A percentile compares a stretch with the other conserved stretches of the same genome.
Conservation (phyloP, 495 filamentous ascomycete species). For the Daldinia decipiens region DNA sequence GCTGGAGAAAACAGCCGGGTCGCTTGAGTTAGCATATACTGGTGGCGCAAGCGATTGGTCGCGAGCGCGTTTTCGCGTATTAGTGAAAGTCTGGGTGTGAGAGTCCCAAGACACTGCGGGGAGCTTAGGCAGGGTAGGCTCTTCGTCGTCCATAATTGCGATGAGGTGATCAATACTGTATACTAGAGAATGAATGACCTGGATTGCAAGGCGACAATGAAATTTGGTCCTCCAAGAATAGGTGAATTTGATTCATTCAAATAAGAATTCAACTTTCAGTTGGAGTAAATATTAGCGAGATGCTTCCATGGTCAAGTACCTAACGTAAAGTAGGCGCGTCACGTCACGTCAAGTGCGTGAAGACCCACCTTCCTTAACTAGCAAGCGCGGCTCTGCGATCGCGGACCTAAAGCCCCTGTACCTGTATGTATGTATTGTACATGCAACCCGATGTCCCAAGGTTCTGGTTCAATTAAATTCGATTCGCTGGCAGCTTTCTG, state of each 20-base stretch:
- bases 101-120: slow-evolving; percentile 49
- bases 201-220: background rate
- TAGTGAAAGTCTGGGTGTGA: slow-evolving; percentile 45
- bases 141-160: slow-evolving; percentile 54
- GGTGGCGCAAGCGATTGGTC: slow-evolving; percentile 39
- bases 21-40: slow-evolving; percentile 65
- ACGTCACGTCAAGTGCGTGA: slow-evolving; percentile 5
- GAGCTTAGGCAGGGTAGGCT: slow-evolving; percentile 54
- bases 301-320: background rate
- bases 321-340: slow-evolving; percentile 21
- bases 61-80: slow-evolving; percentile 56
- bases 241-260: background rate
- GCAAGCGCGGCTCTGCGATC: slow-evolving; percentile 17
- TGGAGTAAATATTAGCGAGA: slow-evolving; percentile 21
- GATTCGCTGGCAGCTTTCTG: slow-evolving; percentile 8
- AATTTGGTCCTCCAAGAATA: background rate
- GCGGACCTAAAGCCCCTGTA: slow-evolving; percentile 8
- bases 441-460: slow-evolving; percentile 18
- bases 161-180: background rate
- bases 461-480: slow-evolving; percentile 15
- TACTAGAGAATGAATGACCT: background rate
- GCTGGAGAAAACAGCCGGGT: slow-evolving; percentile 80
- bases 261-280: background rate
- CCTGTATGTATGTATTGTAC: too few relatives aligned
- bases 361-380: slow-evolving; percentile 30